phyloP scores from a whole-genome alignment of 148 eudicot species.

The Rhododendron griersonianum region DNA sequence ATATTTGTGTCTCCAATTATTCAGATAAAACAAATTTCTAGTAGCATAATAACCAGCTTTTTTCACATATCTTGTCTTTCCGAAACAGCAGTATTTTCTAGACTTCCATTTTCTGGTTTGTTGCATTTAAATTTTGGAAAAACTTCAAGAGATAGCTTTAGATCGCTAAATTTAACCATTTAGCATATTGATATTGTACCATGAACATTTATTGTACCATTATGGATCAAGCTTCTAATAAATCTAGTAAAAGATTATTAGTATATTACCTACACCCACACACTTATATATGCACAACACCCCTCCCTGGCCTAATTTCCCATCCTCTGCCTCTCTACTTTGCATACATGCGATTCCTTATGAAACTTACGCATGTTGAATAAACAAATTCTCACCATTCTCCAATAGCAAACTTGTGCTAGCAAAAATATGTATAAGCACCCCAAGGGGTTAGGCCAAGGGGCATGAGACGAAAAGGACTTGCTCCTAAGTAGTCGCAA shows the following conservation, averaged over 20 bases:
- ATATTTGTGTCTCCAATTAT: neutral
- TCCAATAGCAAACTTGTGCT: neutral
- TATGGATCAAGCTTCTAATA: neutral
- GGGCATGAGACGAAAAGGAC: neutral
- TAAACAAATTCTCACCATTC: neutral
- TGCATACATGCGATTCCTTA: neutral
- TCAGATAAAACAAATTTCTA: neutral
- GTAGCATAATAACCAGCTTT: neutral
- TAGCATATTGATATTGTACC: neutral
- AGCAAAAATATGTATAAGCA: neutral
- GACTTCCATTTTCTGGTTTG: neutral
- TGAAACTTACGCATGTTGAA: neutral
- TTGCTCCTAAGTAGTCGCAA: neutral
- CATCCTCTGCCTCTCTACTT: neutral
- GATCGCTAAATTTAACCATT: neutral
- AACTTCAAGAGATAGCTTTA: neutral
- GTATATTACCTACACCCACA: neutral
- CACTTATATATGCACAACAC: neutral
- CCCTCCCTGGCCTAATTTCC: neutral
- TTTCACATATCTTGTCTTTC: neutral
- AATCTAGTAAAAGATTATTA: too few species aligned
- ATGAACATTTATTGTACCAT: neutral
- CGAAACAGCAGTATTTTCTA: neutral
- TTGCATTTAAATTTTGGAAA: neutral
- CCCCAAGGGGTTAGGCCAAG: neutral